Base-by-base conservation (phyloP, 202 grass and related monocot species). In the Alloteropsis angusta region DNA sequence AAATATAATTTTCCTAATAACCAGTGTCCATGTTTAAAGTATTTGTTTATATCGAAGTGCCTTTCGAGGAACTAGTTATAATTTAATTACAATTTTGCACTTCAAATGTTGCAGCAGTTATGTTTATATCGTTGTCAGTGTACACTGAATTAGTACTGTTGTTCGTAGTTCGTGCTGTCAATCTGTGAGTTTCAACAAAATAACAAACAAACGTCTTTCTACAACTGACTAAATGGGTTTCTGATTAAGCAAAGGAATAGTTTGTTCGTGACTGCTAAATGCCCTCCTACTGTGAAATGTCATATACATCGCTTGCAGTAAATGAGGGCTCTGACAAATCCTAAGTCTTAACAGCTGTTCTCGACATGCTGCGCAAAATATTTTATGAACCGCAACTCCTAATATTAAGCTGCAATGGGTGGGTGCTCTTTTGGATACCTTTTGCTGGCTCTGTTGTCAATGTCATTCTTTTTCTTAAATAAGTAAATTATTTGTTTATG, bases 381-480 rank as follows among this genome's bases (percentile, higher is more conserved):
- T 77, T 15, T 30, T 48, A 14, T 50, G 23, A 6, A 3, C 1
- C 5, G 2, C 15, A 59, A 60, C 37, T 74, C 35, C n/a, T 58
- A 57, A 74, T 30, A 21, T 56, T 17, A 66, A 66, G 21, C 36
- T 66, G 11, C n/a, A 59, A 21, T 19, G 16, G 46, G 14, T 19
- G 16, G 46, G 14, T 16, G 7, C 49, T 37, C 45, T 14, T 42
- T 79, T 6, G 1, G 14, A 61, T 45, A 47, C 1, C 26, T 34
- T 74, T 26, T 75, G 42, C 50, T 75, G 37, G 13, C 45, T 49
- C 6, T 43, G 22, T 59, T 66, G 13, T 62, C 42, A 68, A 49
- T 66, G 13, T 62, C 42, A 68, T 68, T 23, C 28, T 77, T 76
- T 88, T 18, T 48, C 25, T 9, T 44, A 60, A 10, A 72, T 58